Evolutionary conservation across 139 green algal genomes (phyloP).

Genomic region (Yamagishiella unicocca): DNA sequence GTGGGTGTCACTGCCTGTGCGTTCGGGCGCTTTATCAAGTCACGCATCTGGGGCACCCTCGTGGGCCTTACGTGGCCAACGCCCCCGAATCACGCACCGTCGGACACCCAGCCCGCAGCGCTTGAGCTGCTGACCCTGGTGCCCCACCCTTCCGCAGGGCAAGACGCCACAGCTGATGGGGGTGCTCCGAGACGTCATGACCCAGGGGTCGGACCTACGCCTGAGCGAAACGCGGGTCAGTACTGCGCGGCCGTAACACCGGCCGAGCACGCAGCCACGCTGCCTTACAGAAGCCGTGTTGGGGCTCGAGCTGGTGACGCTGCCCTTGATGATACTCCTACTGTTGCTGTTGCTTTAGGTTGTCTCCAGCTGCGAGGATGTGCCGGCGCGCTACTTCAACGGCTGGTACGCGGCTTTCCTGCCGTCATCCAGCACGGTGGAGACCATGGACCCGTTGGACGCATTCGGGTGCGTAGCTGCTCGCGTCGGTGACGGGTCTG

Average conservation of each 20-base stretch:
- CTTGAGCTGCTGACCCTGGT: too few species aligned
- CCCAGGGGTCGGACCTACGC: constrained; percentile 14
- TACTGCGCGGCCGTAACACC: background rate
- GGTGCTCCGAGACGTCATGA: constrained; percentile 36
- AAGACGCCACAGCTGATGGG: constrained; percentile 49
- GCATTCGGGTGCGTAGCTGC: constrained; percentile 45
- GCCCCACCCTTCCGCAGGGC: constrained; percentile 44
- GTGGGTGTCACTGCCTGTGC: too few species aligned
- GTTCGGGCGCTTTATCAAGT: too few species aligned
- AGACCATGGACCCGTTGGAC: constrained; percentile 59
- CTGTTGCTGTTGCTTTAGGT: constrained; percentile 16
- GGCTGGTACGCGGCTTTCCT: constrained; percentile 56
- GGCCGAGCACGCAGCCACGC: too few species aligned
- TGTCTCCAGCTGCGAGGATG: constrained; percentile 62
- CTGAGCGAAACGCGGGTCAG: constrained; percentile 24
- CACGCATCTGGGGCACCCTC: too few species aligned
- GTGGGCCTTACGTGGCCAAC: too few species aligned
- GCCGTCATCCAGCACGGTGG: constrained; percentile 35
- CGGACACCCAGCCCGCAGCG: too few species aligned
- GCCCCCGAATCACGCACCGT: too few species aligned
- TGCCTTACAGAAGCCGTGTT: too few species aligned
- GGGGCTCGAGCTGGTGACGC: too few species aligned
- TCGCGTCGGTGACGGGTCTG: too few species aligned
- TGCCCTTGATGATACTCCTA: background rate
- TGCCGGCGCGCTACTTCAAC: constrained; percentile 53